These are phyloP conservation scores for Lipomyces mesembrius DNA, from an alignment of 805 yeast genomes.

Conservation along the genomic window DNA sequence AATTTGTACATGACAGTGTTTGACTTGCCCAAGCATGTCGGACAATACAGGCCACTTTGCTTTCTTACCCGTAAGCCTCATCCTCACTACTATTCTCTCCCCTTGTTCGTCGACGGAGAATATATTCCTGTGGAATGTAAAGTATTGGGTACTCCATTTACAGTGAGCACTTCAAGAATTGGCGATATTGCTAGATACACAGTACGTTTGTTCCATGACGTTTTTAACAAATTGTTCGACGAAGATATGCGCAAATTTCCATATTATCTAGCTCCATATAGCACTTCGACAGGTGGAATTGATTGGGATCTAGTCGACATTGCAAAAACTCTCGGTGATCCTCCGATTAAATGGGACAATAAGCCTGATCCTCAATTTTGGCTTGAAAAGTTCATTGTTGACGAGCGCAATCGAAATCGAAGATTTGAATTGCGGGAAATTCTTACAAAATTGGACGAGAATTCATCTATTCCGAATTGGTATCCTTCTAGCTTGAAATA, in stretches of 20 bases:
- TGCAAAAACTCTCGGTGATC: background rate
- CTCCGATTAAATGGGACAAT: background rate
- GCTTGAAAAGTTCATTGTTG: slow-evolving; percentile 7
- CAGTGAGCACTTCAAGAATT: background rate
- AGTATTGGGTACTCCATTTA: background rate
- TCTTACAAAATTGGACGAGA: background rate
- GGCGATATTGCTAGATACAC: slow-evolving; percentile 7
- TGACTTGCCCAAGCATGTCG: slow-evolving; percentile 4
- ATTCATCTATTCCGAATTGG: slow-evolving; percentile 8
- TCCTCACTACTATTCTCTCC: slow-evolving; percentile 7
- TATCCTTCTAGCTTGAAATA: slow-evolving; percentile 7
- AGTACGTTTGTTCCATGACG: slow-evolving; percentile 13
- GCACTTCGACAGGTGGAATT: background rate
- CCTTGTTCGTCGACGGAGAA: slow-evolving; percentile 12
- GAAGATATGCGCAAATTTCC: slow-evolving; percentile 11
- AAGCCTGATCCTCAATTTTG: slow-evolving; percentile 4
- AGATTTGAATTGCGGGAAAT: slow-evolving; percentile 7
- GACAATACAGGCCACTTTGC: slow-evolving; percentile 11
- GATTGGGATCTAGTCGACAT: slow-evolving; percentile 12
- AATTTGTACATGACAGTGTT: slow-evolving; percentile 4
- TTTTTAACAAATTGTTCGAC: slow-evolving; percentile 4
- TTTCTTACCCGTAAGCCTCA: slow-evolving; percentile 8
- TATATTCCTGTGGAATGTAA: slow-evolving; percentile 8
- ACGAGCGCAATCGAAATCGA: slow-evolving; percentile 14
- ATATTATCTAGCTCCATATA: slow-evolving; percentile 11